Evolutionary conservation across 495 filamentous ascomycete genomes (phyloP).

Genomic region (Aspergillus baeticus): DNA sequence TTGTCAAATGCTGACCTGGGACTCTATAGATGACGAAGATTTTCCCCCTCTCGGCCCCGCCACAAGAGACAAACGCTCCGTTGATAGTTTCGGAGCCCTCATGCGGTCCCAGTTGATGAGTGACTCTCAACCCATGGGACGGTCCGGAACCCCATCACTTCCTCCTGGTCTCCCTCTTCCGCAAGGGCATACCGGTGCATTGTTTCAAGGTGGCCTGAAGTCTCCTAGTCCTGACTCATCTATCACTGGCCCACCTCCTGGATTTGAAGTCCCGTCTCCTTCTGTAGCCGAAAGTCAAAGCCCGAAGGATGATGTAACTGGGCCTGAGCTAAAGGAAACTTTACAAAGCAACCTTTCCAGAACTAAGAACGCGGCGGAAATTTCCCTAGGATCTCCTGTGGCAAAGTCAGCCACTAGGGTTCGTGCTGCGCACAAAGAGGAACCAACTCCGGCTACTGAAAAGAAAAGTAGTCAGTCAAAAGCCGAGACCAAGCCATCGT

Average conservation of each 20-base stretch:
- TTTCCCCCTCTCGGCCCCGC: conserved; percentile 50
- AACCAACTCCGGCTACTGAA: conserved; percentile 18
- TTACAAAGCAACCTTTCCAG: conserved; percentile 20
- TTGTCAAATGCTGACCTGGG: conserved; percentile 21
- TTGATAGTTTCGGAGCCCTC: conserved; percentile 46
- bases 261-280: conserved; percentile 25
- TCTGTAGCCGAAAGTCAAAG: conserved; percentile 30
- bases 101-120: conserved; percentile 39
- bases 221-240: conserved; percentile 36
- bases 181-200: conserved; percentile 48
- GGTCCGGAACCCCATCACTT: conserved; percentile 56
- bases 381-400: conserved; percentile 44
- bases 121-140: conserved; percentile 32
- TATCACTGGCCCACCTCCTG: conserved; percentile 32
- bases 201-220: conserved; percentile 35
- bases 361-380: conserved; percentile 36
- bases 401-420: conserved; percentile 37
- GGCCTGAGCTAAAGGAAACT: conserved; percentile 18
- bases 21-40: conserved; percentile 45
- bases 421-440: conserved; percentile 25
- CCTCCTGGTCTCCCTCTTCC: conserved; percentile 66
- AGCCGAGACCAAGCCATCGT: conserved; percentile 13
- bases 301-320: conserved; percentile 21
- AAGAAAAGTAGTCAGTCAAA: conserved; percentile 21
- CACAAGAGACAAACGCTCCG: conserved; percentile 34